A percentile compares a stretch with the other conserved stretches of the same genome.
phyloP scores from a whole-genome alignment of 768 basidiomycete genomes.

The Suillus bovinus region DNA sequence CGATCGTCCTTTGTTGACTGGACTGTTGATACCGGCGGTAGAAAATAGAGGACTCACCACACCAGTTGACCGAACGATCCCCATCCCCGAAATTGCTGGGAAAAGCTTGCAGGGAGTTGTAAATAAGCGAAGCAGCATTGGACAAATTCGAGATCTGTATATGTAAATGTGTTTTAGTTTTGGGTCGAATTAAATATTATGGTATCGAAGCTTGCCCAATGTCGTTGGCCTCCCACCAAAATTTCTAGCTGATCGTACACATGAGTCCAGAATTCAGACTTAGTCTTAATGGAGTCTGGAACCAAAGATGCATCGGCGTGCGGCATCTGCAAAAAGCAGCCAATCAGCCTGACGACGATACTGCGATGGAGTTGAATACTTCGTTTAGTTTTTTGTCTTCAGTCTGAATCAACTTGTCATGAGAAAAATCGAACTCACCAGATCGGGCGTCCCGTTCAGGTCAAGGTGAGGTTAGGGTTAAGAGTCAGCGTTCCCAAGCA shows the following conservation, averaged over 20 bases:
- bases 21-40: neutral
- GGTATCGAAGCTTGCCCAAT: constrained; percentile 62
- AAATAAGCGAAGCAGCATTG: constrained; percentile 81
- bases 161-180: constrained; percentile 8
- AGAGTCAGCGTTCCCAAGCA: neutral
- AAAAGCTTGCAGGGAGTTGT: constrained; percentile 73
- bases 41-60: constrained; percentile 58
- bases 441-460: neutral
- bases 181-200: constrained; percentile 1
- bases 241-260: constrained; percentile 60
- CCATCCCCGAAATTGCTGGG: constrained; percentile 58
- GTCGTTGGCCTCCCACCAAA: constrained; percentile 65
- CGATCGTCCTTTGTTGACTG: neutral
- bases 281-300: constrained; percentile 68
- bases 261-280: constrained; percentile 80
- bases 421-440: constrained; percentile 2
- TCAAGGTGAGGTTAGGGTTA: constrained; percentile 4
- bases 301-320: constrained; percentile 82
- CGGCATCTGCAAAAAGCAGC: constrained; percentile 49
- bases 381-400: neutral
- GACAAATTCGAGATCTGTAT: constrained; percentile 81
- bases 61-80: constrained; percentile 85
- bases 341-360: neutral
- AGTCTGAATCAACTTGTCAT: neutral
- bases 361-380: neutral